These are phyloP conservation scores for Gaertneriomyces semiglobifer DNA, from an alignment of 192 early-diverging fungal species.

Conservation along the genomic window DNA sequence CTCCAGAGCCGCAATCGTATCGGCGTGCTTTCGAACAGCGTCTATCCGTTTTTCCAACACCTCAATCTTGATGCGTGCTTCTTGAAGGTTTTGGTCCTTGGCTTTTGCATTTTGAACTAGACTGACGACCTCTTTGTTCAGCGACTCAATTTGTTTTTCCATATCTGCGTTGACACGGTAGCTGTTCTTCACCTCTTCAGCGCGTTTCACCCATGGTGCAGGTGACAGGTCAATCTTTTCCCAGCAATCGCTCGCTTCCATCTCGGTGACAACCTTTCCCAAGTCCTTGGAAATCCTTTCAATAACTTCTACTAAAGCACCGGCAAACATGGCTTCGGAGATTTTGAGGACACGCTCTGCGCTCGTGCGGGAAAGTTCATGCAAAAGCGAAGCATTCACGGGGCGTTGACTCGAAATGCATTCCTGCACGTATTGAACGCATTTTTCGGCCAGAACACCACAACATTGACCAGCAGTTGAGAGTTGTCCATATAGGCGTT, in stretches of 20 bases:
- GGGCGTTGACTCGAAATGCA: constrained; percentile 1
- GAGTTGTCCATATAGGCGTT: no score
- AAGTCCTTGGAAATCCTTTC: background rate
- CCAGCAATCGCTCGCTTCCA: background rate
- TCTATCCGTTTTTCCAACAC: constrained; percentile 79
- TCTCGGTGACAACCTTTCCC: constrained; percentile 19
- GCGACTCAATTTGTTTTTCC: constrained; percentile 69
- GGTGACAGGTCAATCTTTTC: background rate
- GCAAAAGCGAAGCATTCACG: background rate
- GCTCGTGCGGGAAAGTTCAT: background rate
- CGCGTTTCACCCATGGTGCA: constrained; percentile 73
- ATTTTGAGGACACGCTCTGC: background rate
- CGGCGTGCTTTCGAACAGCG: constrained; percentile 58
- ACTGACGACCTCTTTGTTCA: constrained; percentile 74
- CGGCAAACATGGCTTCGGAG: background rate
- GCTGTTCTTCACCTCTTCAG: constrained; percentile 74
- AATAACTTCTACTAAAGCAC: background rate
- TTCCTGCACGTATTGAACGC: background rate
- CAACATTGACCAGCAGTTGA: background rate
- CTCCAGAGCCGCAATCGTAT: constrained; percentile 39
- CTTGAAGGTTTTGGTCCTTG: constrained; percentile 80
- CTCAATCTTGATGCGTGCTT: constrained; percentile 69
- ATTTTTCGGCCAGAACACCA: background rate
- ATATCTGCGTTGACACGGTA: constrained; percentile 78
- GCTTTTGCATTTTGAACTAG: constrained; percentile 74